Percentiles rank a stretch among this genome's conserved stretches.
Evolutionary conservation across 768 basidiomycete genomes (phyloP).

Genomic region (Leccinum disarticulatum): DNA sequence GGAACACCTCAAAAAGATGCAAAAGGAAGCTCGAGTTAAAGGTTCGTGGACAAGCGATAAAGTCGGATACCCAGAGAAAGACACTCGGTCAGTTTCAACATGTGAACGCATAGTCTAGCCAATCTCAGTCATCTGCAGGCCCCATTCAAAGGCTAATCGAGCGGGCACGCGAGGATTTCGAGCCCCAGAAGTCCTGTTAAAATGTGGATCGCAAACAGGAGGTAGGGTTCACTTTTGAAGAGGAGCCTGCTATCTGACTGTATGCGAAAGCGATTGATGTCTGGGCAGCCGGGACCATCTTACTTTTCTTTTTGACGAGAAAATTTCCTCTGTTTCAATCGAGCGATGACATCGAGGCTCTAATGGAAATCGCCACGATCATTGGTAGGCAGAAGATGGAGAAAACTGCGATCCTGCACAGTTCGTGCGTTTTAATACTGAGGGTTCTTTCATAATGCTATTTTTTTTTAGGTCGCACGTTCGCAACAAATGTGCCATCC

Average conservation of each 20-base stretch:
- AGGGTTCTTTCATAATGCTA: slow-evolving; percentile 5
- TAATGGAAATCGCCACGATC: slow-evolving; percentile 91
- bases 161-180: slow-evolving; percentile 97
- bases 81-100: slow-evolving; percentile 52
- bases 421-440: slow-evolving; percentile 45
- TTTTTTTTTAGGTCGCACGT: slow-evolving; percentile 69
- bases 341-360: slow-evolving; percentile 89
- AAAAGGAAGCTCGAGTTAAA: slow-evolving; percentile 59
- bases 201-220: slow-evolving; percentile 90
- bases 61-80: slow-evolving; percentile 78
- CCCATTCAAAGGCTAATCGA: slow-evolving; percentile 87
- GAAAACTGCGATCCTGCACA: slow-evolving; percentile 81
- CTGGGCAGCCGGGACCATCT: slow-evolving; percentile 92
- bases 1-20: slow-evolving; percentile 52
- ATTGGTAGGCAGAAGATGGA: slow-evolving; percentile 85
- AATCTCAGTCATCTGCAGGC: slow-evolving; percentile 41
- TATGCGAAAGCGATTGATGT: slow-evolving; percentile 79
- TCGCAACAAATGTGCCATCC: slow-evolving; percentile 87
- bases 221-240: slow-evolving; percentile 50
- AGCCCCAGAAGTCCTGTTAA: slow-evolving; percentile 93
- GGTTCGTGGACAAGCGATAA: slow-evolving; percentile 56
- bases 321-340: slow-evolving; percentile 96
- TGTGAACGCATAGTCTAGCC: neutral
- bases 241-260: slow-evolving; percentile 10
- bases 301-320: slow-evolving; percentile 86